Evolutionary conservation across 371 early-diverging fungal species (phyloP).

Genomic region (Saksenaea oblongispora): DNA sequence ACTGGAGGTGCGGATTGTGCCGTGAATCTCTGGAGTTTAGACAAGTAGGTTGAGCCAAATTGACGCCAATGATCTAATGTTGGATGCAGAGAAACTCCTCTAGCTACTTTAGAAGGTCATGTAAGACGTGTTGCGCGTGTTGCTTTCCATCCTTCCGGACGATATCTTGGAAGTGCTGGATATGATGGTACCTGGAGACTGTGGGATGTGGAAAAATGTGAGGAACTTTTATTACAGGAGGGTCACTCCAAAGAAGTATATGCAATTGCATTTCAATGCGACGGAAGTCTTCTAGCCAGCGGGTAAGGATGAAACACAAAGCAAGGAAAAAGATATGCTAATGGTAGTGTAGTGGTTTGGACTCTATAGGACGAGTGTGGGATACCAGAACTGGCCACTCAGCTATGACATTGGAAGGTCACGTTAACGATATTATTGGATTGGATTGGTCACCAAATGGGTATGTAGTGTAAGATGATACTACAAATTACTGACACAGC

Average conservation of each 20-base stretch:
- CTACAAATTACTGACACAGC: not conserved
- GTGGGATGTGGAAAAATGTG: conserved; percentile 83
- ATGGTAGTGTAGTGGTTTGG: conserved; percentile 69
- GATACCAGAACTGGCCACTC: conserved; percentile 92
- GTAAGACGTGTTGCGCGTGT: conserved; percentile 82
- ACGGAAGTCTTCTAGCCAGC: conserved; percentile 90
- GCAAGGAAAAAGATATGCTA: not conserved
- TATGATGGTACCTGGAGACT: conserved; percentile 95
- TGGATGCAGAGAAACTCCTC: conserved; percentile 66
- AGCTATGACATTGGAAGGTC: conserved; percentile 87
- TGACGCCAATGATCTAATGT: not conserved
- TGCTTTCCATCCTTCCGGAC: conserved; percentile 90
- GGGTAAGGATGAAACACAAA: conserved; percentile 51
- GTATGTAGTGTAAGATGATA: conserved; percentile 24
- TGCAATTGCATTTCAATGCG: conserved; percentile 86
- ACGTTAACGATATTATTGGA: conserved; percentile 85
- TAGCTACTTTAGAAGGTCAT: conserved; percentile 83
- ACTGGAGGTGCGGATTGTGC: conserved; percentile 78
- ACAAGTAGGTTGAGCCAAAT: conserved; percentile 40
- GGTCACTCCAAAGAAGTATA: conserved; percentile 94
- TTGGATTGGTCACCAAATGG: conserved; percentile 94
- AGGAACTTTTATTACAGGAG: conserved; percentile 87
- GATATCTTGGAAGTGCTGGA: conserved; percentile 85
- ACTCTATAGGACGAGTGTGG: conserved; percentile 93
- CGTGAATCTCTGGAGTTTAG: conserved; percentile 82